Evolutionary conservation across 192 early-diverging fungal genomes (phyloP).

Genomic region (Coemansia sp.): DNA sequence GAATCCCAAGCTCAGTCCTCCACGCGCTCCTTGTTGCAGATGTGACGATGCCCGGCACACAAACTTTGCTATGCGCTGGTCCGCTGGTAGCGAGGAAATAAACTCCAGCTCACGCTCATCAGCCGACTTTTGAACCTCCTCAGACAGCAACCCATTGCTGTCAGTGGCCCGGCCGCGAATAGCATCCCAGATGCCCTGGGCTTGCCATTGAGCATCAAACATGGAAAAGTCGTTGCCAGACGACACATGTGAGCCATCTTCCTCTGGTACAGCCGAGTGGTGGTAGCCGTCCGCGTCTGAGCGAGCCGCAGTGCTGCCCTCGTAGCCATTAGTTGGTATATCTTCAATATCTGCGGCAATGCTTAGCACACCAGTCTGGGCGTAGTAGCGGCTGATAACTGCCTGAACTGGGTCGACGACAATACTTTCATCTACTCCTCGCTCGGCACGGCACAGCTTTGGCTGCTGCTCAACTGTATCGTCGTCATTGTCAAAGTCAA

Average conservation of each 20-base stretch:
- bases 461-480: neutral
- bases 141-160: neutral
- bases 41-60: slow-evolving; percentile 49
- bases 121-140: slow-evolving; percentile 10
- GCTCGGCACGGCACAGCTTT: neutral
- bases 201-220: slow-evolving; percentile 1
- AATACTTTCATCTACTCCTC: slow-evolving; percentile 11
- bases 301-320: neutral
- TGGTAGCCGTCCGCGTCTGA: neutral
- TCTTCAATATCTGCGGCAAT: slow-evolving; percentile 48
- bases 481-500: neutral
- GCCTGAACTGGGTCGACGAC: slow-evolving; percentile 34
- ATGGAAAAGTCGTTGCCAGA: slow-evolving; percentile 3
- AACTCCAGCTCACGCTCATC: slow-evolving; percentile 43
- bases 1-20: slow-evolving; percentile 45
- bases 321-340: slow-evolving; percentile 13
- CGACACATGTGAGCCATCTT: neutral
- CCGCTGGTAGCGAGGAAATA: slow-evolving; percentile 38
- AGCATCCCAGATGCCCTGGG: slow-evolving; percentile 15
- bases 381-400: slow-evolving; percentile 45
- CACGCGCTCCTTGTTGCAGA: slow-evolving; percentile 48
- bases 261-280: neutral
- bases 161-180: neutral
- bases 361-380: slow-evolving; percentile 25
- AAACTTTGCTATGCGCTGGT: slow-evolving; percentile 55